Conservation (phyloP, 345 rosid species). For the Cardiospermum halicacabum region DNA sequence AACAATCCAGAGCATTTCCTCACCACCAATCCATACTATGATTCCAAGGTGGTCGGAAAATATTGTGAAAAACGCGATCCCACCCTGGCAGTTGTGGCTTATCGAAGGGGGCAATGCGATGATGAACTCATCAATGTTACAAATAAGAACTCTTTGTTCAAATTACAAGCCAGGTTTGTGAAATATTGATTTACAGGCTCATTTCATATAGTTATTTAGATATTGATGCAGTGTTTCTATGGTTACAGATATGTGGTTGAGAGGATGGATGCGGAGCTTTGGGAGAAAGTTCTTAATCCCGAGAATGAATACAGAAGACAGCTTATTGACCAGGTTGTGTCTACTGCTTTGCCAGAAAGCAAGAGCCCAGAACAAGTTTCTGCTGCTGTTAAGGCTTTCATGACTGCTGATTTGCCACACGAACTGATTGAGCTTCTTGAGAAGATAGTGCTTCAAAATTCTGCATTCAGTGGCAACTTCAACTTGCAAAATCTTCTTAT, state of each 20-base stretch:
- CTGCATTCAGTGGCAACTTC: slow-evolving; percentile 96
- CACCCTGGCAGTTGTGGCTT: slow-evolving; percentile 94
- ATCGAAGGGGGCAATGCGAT: slow-evolving; percentile 96
- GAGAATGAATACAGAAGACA: slow-evolving; percentile 86
- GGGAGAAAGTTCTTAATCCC: slow-evolving; percentile 95
- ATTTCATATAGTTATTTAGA: slow-evolving; percentile 10
- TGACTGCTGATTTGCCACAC: slow-evolving; percentile 78
- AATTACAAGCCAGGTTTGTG: slow-evolving; percentile 92
- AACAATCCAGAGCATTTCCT: slow-evolving; percentile 99
- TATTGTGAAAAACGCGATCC: slow-evolving; percentile 99
- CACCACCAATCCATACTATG: slow-evolving; percentile 97
- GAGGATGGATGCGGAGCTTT: slow-evolving; percentile 96
- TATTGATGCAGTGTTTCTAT: slow-evolving; percentile 14
- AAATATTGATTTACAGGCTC: slow-evolving; percentile 5
- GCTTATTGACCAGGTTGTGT: slow-evolving; percentile 95
- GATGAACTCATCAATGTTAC: slow-evolving; percentile 97
- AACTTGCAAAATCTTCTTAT: slow-evolving; percentile 96
- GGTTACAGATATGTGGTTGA: slow-evolving; percentile 89
- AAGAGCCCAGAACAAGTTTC: slow-evolving; percentile 91
- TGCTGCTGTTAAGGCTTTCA: slow-evolving; percentile 79
- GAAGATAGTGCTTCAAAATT: slow-evolving; percentile 94
- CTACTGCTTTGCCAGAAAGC: slow-evolving; percentile 91
- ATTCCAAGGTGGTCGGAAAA: slow-evolving; percentile 95
- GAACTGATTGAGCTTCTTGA: slow-evolving; percentile 87
- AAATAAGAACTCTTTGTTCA: slow-evolving; percentile 91